Conservation (phyloP, 2,329 filamentous ascomycete species). For the Trichophyton rubrum region DNA sequence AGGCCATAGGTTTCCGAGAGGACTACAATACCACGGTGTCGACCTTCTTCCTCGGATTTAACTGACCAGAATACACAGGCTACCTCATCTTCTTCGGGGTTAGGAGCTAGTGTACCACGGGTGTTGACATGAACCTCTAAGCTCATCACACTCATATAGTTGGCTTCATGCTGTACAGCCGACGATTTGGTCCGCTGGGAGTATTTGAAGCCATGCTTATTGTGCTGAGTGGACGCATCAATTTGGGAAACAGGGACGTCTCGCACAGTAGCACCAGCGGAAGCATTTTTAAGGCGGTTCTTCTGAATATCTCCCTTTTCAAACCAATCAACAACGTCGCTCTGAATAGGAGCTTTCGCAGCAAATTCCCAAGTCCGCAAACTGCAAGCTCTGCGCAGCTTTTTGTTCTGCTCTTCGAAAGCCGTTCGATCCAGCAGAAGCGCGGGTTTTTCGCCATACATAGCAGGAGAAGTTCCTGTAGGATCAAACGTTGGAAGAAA, state of each 20-base stretch:
- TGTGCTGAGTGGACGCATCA: constrained; percentile 72
- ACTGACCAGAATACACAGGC: constrained; percentile 83
- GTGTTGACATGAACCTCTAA: constrained; percentile 87
- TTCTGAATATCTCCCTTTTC: constrained; percentile 26
- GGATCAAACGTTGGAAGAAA: constrained; percentile 70
- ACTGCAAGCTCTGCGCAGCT: constrained; percentile 46
- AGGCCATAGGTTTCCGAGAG: constrained; percentile 52
- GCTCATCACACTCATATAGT: constrained; percentile 96
- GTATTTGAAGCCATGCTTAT: constrained; percentile 73
- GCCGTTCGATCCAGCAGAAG: constrained; percentile 39
- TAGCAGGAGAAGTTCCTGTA: constrained; percentile 44
- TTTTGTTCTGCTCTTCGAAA: constrained; percentile 40
- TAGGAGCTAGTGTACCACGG: constrained; percentile 64
- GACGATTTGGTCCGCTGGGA: constrained; percentile 63
- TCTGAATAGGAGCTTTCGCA: constrained; percentile 53
- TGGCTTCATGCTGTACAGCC: constrained; percentile 67
- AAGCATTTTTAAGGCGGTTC: constrained; percentile 4
- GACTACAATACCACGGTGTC: constrained; percentile 59
- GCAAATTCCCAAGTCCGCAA: constrained; percentile 67
- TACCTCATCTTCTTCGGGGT: constrained; percentile 82
- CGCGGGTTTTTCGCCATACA: constrained; percentile 41
- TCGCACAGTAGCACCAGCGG: not conserved
- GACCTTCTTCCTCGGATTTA: constrained; percentile 56
- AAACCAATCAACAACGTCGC: constrained; percentile 61
- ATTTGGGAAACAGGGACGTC: constrained; percentile 58